These are phyloP conservation scores for Scheffersomyces titani DNA, from an alignment of 1,139 yeast species.

Conservation along the genomic window DNA sequence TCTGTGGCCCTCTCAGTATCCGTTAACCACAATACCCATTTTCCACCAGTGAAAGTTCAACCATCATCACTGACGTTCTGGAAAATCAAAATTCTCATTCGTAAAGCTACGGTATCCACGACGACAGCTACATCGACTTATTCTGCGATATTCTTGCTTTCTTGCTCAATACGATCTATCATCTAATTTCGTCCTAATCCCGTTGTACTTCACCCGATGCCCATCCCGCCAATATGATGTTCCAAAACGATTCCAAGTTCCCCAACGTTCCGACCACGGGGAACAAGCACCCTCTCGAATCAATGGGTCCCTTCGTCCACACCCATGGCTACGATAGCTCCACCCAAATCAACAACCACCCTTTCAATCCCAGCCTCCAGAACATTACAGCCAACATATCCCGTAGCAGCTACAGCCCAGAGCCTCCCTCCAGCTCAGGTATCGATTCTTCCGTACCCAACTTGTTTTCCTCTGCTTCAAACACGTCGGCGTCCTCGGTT, in stretches of 20 bases:
- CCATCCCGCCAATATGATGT: neutral
- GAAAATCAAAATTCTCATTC: neutral
- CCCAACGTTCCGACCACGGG: neutral
- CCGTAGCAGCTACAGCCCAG: neutral
- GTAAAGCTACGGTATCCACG: neutral
- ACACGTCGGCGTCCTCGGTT: neutral
- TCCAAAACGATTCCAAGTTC: conserved; percentile 1
- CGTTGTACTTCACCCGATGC: neutral
- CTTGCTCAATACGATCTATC: neutral
- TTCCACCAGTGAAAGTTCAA: neutral
- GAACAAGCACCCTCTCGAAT: neutral
- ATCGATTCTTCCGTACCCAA: neutral
- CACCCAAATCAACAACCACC: neutral
- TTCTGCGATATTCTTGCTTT: neutral
- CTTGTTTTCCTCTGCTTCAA: neutral
- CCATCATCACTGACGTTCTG: neutral
- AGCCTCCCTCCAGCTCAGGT: neutral
- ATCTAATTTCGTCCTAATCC: neutral
- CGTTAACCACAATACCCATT: neutral
- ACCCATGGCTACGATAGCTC: neutral
- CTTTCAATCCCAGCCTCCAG: neutral
- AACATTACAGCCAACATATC: neutral
- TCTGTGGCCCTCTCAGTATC: neutral
- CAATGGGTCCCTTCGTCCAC: neutral
- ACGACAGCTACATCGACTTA: neutral